These are phyloP conservation scores for Vitis hybrid DNA, from an alignment of 177 flowering plant species.

Conservation along the genomic window DNA sequence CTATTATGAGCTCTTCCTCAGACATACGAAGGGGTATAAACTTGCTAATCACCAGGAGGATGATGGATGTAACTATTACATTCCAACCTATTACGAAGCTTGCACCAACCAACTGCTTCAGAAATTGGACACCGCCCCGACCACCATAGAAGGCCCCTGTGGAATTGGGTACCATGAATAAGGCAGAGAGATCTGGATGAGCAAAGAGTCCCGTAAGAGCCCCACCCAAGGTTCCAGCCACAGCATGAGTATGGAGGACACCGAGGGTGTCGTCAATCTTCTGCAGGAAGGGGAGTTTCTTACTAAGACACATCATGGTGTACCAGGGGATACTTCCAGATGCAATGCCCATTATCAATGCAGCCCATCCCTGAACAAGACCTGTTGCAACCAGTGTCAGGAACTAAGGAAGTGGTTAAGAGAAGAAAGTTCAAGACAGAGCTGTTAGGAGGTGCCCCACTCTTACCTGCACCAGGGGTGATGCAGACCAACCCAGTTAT, in stretches of 20 bases:
- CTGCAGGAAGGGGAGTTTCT: constrained; percentile 21
- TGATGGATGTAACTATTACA: too few species aligned
- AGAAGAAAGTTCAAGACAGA: too few species aligned
- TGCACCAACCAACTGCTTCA: constrained; percentile 28
- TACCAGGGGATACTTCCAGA: constrained; percentile 39
- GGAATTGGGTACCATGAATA: not conserved
- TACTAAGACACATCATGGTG: constrained; percentile 45
- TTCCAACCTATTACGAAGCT: too few species aligned
- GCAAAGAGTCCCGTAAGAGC: constrained; percentile 36
- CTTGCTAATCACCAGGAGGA: too few species aligned
- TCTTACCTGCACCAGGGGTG: constrained; percentile 60
- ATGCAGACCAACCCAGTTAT: constrained; percentile 74
- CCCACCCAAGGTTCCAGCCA: constrained; percentile 25
- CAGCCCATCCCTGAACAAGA: constrained; percentile 43
- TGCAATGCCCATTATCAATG: constrained; percentile 31
- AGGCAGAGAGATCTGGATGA: constrained; percentile 27
- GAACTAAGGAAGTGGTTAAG: too few species aligned
- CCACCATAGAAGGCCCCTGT: too few species aligned
- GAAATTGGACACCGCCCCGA: constrained; percentile 9
- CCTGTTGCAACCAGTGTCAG: constrained; percentile 16
- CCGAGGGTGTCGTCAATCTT: constrained; percentile 36
- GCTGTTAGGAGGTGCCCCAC: too few species aligned
- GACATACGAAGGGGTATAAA: too few species aligned
- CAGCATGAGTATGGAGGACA: constrained; percentile 32
- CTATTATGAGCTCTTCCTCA: constrained; percentile 19